Percentiles rank a stretch among this genome's conserved stretches.
Conservation (phyloP, 768 basidiomycete species). For the Galerina sulciceps region DNA sequence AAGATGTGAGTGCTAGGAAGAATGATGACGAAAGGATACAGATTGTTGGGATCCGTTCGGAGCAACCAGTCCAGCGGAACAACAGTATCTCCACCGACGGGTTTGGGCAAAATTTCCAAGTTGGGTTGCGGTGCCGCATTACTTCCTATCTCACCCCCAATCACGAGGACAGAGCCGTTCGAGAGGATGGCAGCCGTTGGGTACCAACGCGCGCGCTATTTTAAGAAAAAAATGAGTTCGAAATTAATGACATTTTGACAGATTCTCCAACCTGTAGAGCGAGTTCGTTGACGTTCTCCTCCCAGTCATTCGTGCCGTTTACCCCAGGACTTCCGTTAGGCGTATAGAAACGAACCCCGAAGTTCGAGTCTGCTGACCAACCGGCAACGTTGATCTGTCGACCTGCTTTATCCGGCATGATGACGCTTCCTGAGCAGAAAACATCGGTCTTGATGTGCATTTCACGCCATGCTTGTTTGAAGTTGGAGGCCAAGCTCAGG, state of each 20-base stretch:
- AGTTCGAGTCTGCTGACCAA: constrained; percentile 74
- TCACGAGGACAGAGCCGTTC: constrained; percentile 74
- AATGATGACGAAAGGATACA: constrained; percentile 79
- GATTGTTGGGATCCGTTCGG: constrained; percentile 78
- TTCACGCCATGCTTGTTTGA: constrained; percentile 65
- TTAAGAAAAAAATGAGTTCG: neutral
- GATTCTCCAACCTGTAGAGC: constrained; percentile 54
- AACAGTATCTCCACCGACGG: constrained; percentile 63
- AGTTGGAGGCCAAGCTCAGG: constrained; percentile 53
- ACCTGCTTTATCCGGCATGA: constrained; percentile 75
- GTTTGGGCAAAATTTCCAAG: constrained; percentile 73
- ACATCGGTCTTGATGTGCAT: constrained; percentile 82
- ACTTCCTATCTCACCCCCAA: constrained; percentile 79
- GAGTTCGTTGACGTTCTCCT: constrained; percentile 66
- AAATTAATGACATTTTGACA: neutral
- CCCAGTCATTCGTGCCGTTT: constrained; percentile 80
- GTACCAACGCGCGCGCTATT: constrained; percentile 72
- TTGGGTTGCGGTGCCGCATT: constrained; percentile 70
- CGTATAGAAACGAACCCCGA: constrained; percentile 72
- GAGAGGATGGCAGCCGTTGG: constrained; percentile 69
- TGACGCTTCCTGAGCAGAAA: constrained; percentile 76
- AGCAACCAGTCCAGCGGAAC: constrained; percentile 66
- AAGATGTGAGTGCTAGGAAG: constrained; percentile 74
- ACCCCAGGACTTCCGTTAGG: constrained; percentile 71
- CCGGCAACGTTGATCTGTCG: constrained; percentile 71